Conservation (phyloP, 805 yeast genomes). For the Lachancea quebecensis region DNA sequence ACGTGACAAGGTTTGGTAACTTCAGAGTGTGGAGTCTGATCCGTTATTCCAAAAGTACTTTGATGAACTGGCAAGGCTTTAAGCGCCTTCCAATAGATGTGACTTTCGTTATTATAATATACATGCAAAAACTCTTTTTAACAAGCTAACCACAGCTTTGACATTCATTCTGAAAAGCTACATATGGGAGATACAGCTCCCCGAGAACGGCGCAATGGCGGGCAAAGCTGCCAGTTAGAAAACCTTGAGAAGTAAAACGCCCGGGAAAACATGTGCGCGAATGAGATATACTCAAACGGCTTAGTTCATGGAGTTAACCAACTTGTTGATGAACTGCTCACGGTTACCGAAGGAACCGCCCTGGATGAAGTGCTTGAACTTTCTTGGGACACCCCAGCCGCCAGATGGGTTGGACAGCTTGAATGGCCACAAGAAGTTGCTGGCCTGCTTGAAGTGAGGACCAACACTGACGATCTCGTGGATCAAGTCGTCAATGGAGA, state of each 20-base stretch:
- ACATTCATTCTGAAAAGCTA: slow-evolving; percentile 3
- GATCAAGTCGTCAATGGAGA: slow-evolving; percentile 86
- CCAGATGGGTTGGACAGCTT: slow-evolving; percentile 93
- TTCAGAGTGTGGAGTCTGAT: too few relatives aligned
- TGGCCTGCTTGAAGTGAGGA: slow-evolving; percentile 97
- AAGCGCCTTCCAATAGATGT: background rate
- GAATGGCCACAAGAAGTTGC: slow-evolving; percentile 98
- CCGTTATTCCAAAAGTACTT: too few relatives aligned
- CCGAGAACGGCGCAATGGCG: background rate
- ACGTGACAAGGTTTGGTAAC: too few relatives aligned
- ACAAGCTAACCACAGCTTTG: background rate
- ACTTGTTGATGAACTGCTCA: slow-evolving; percentile 90
- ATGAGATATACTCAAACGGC: slow-evolving; percentile 12
- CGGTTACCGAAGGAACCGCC: slow-evolving; percentile 99
- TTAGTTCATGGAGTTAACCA: slow-evolving; percentile 91
- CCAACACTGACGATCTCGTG: slow-evolving; percentile 96
- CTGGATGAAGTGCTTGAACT: slow-evolving; percentile 94
- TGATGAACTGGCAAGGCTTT: too few relatives aligned
- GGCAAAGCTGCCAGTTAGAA: slow-evolving; percentile 1
- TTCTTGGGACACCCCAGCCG: slow-evolving; percentile 96
- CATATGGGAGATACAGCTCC: slow-evolving; percentile 3
- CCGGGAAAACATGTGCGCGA: background rate
- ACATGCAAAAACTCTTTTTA: background rate
- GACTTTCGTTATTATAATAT: background rate
- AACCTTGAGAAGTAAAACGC: background rate